Percentiles rank a stretch among this genome's conserved stretches.
Evolutionary conservation across 1,139 yeast species (phyloP).

Genomic region (Yamadazyma friedrichii): DNA sequence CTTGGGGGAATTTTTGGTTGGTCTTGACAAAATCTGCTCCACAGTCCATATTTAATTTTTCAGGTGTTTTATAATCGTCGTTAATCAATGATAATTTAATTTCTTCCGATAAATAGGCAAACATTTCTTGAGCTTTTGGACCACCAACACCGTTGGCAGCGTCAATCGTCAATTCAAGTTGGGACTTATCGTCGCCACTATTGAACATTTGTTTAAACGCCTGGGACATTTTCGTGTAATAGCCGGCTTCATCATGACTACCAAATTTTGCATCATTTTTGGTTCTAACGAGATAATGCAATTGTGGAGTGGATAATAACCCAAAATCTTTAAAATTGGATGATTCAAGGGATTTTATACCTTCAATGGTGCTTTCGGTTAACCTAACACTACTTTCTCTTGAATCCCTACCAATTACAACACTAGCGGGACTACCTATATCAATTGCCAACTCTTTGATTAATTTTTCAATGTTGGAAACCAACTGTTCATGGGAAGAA

Average conservation of each 20-base stretch:
- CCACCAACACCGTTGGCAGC: constrained; percentile 97
- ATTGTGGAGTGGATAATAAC: constrained; percentile 86
- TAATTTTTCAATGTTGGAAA: constrained; percentile 25
- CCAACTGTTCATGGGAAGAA: constrained; percentile 43
- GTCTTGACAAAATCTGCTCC: constrained; percentile 98
- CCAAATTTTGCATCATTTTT: constrained; percentile 68
- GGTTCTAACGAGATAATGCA: constrained; percentile 82
- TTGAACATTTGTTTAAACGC: constrained; percentile 34
- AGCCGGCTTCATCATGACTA: constrained; percentile 63
- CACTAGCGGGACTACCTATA: constrained; percentile 34
- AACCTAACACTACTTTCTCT: constrained; percentile 77
- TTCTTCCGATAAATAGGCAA: constrained; percentile 41
- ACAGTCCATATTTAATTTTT: constrained; percentile 68
- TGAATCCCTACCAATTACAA: constrained; percentile 68
- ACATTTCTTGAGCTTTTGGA: constrained; percentile 58
- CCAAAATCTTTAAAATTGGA: constrained; percentile 59
- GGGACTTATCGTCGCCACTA: constrained; percentile 22
- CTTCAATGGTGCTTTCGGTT: constrained; percentile 63
- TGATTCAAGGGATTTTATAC: constrained; percentile 49
- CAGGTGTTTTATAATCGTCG: constrained; percentile 54
- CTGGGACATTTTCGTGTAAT: constrained; percentile 59
- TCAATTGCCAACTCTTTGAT: constrained; percentile 39
- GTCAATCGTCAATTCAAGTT: constrained; percentile 63
- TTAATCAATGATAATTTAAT: constrained; percentile 56
- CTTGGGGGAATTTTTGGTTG: constrained; percentile 72